A percentile compares a stretch with the other conserved stretches of the same genome.
These are phyloP conservation scores for Saturnispora gosingensis DNA, from an alignment of 805 yeast genomes.

Conservation along the genomic window DNA sequence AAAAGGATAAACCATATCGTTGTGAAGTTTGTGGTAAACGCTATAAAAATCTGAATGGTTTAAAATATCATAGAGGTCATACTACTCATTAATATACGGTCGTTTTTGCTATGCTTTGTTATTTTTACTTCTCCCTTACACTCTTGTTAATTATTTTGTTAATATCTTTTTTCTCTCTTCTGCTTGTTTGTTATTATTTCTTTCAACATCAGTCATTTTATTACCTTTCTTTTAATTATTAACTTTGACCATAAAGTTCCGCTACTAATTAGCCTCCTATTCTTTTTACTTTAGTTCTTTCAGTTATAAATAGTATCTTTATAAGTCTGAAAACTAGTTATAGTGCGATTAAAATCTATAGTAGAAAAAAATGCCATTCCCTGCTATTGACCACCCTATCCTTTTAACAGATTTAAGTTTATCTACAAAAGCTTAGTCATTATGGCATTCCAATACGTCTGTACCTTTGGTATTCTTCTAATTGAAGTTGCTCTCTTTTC, in stretches of 20 bases:
- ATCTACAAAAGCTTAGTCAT: neutral
- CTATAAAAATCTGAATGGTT: conserved; percentile 90
- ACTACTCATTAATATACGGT: conserved; percentile 63
- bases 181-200: neutral
- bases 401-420: neutral
- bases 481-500: conserved; percentile 73
- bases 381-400: neutral
- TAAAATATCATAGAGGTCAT: conserved; percentile 96
- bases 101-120: neutral
- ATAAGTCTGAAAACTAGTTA: neutral
- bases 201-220: neutral
- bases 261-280: neutral
- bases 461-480: conserved; percentile 63
- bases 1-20: conserved; percentile 95
- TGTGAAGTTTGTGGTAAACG: conserved; percentile 98
- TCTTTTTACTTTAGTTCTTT: neutral
- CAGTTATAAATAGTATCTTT: neutral
- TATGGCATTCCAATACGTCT: conserved; percentile 26
- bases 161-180: neutral
- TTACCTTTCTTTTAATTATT: neutral
- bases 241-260: neutral
- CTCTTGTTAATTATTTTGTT: neutral
- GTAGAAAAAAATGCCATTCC: neutral
- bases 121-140: neutral
- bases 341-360: neutral